Percentiles rank a stretch among this genome's conserved stretches.
phyloP scores from a whole-genome alignment of 192 early-diverging fungal species.

The Coemansia sp. region DNA sequence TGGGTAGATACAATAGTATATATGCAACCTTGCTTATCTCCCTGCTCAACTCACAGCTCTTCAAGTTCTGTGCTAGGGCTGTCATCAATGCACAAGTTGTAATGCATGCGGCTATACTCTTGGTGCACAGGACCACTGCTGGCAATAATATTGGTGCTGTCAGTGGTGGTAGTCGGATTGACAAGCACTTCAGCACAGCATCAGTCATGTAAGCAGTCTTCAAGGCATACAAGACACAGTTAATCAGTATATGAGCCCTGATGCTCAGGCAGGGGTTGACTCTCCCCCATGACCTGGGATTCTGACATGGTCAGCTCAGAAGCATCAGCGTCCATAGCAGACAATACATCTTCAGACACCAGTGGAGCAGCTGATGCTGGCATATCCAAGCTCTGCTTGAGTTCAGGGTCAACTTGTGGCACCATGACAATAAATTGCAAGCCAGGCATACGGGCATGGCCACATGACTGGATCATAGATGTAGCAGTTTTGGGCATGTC shows the following conservation, averaged over 20 bases:
- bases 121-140: conserved; percentile 10
- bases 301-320: background rate
- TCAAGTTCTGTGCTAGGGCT: conserved; percentile 30
- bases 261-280: conserved; percentile 13
- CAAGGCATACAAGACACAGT: conserved; percentile 46
- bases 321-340: background rate
- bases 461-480: conserved; percentile 87
- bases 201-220: conserved; percentile 64
- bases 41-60: conserved; percentile 37
- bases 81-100: conserved; percentile 17
- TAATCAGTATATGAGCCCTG: conserved; percentile 37
- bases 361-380: background rate
- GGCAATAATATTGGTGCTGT: conserved; percentile 17
- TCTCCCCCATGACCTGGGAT: background rate
- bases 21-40: conserved; percentile 39
- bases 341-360: background rate
- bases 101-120: conserved; percentile 25
- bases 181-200: conserved; percentile 33
- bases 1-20: conserved; percentile 64
- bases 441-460: conserved; percentile 69
- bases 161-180: background rate
- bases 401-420: conserved; percentile 13
- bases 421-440: conserved; percentile 79
- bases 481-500: conserved; percentile 71
- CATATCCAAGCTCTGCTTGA: background rate